These are phyloP conservation scores for Neurospora hispaniola DNA, from an alignment of 495 filamentous ascomycete species.

Conservation along the genomic window DNA sequence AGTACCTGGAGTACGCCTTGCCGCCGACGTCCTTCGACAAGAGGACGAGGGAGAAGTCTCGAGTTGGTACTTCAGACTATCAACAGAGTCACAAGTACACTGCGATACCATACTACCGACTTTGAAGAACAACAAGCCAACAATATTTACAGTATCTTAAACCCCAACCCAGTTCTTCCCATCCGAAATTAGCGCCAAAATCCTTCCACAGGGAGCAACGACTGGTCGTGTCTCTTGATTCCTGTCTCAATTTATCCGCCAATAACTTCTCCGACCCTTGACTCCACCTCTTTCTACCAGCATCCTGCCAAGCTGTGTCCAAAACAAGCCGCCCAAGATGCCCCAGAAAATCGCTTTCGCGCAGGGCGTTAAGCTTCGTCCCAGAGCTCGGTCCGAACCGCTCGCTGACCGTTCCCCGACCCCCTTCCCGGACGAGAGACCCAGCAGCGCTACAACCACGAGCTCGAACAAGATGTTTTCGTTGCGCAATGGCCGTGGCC, in stretches of 20 bases:
- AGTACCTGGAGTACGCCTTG: slow-evolving; percentile 1
- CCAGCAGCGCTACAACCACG: not conserved
- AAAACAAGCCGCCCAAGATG: not conserved
- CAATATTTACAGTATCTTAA: not conserved
- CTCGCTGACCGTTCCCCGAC: not conserved
- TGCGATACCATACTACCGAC: not conserved
- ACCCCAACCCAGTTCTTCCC: not conserved
- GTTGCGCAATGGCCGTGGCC: not conserved
- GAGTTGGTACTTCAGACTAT: not conserved
- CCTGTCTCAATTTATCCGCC: not conserved
- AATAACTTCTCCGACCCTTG: not conserved
- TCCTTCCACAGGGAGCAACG: not conserved
- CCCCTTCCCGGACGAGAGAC: not conserved
- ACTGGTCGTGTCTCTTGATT: not conserved
- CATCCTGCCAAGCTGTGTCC: not conserved
- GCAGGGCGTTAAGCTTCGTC: not conserved
- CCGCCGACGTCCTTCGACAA: not conserved
- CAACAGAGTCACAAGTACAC: not conserved
- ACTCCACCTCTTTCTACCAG: not conserved
- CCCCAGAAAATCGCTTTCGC: not conserved
- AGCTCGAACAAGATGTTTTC: not conserved
- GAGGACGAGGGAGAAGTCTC: not conserved
- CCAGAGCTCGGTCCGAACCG: not conserved
- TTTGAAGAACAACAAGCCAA: not conserved
- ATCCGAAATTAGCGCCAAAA: not conserved